Evolutionary conservation across 768 basidiomycete genomes (phyloP), one percentile per base, ranked within the genome.

Genomic region (Trametes punicea): DNA sequence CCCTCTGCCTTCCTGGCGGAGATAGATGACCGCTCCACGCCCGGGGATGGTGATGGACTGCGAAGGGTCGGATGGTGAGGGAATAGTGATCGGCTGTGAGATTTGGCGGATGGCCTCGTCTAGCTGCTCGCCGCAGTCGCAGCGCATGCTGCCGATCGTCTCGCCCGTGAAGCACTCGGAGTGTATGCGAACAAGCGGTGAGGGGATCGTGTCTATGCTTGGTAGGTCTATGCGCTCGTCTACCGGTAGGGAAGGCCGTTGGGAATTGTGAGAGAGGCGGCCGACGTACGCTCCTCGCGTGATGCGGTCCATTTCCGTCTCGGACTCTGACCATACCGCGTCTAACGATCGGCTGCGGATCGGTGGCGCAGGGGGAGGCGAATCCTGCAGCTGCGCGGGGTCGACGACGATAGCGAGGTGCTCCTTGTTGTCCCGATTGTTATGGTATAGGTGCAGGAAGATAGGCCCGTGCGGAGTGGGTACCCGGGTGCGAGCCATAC

Each of bases 91-190:
- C 41, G 90, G 83, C 68, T 83, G 79, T 13, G 88, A 85, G 64
- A 98, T 93, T 64, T 86, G 85, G 10, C 92, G 82, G 59, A 98
- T 85, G n/a, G 97, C 93, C 69, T 98, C 96, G 72, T 98, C 95
- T 4, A 99, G 80, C 70, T 99, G 97, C 72, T 98, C 95, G 13
- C 97, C 97, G 67, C 97, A 99, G 70, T 99, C 97, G 68, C 97
- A 99, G 29, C 97, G 88, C 90, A 97, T 94, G 77, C 93, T 86
- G 25, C 97, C 97, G 56, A 98, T 83, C 7, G 95, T 98, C 72
- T 98, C 97, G 26, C 97, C 97, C 0, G 97, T 99, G 74, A 93
- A 98, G 70, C 97, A 99, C 70, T 99, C 97, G 26, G 93, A 97
- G 72, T 99, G 97, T 47, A 99, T 93, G 34, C 97, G 86, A 40